Conservation (phyloP, 805 yeast genomes). For the Metschnikowia dekortorum region DNA sequence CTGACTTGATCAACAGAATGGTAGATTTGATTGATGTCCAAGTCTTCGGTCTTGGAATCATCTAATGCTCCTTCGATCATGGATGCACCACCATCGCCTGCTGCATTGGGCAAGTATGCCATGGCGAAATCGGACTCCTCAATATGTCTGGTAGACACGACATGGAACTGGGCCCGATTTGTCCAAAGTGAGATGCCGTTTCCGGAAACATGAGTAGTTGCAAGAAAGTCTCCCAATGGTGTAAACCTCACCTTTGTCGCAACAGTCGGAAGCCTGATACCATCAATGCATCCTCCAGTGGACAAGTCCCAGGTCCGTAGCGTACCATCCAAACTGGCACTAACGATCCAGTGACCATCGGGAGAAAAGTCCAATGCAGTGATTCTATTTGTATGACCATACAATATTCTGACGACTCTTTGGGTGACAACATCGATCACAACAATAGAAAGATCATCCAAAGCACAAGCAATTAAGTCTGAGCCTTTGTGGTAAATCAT, state of each 20-base stretch:
- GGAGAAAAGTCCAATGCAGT: constrained; percentile 88
- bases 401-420: constrained; percentile 76
- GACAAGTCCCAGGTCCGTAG: constrained; percentile 97
- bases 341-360: constrained; percentile 91
- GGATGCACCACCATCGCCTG: constrained; percentile 73
- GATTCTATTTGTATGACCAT: constrained; percentile 86
- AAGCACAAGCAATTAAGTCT: constrained; percentile 76
- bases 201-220: constrained; percentile 87
- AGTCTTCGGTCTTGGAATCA: constrained; percentile 27
- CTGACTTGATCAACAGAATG: constrained; percentile 61
- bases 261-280: constrained; percentile 71
- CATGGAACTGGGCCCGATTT: constrained; percentile 76
- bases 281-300: constrained; percentile 95
- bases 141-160: constrained; percentile 69
- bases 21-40: constrained; percentile 39
- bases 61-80: constrained; percentile 77
- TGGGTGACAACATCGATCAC: constrained; percentile 80
- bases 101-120: constrained; percentile 64
- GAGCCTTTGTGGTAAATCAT: constrained; percentile 77
- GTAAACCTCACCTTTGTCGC: constrained; percentile 79
- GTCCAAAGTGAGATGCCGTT: constrained; percentile 93
- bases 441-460: constrained; percentile 82
- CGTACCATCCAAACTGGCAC: constrained; percentile 79
- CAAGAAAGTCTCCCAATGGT: constrained; percentile 83
- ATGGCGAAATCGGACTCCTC: constrained; percentile 69